phyloP scores from a whole-genome alignment of 768 basidiomycete genomes.

The Neoboletus brunneissimus region DNA sequence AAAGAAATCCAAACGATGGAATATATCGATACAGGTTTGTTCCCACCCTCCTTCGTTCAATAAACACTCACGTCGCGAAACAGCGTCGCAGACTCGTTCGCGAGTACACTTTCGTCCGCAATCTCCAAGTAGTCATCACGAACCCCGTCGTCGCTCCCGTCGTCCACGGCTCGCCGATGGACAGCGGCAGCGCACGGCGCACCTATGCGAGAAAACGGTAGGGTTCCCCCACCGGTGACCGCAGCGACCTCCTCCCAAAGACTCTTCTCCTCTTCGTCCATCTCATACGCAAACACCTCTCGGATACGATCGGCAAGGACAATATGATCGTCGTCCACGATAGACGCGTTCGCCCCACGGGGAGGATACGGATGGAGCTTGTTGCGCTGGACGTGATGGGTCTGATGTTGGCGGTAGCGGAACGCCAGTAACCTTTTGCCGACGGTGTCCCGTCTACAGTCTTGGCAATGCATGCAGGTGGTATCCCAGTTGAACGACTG shows the following conservation, averaged over 20 bases:
- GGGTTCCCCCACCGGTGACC: slow-evolving; percentile 15
- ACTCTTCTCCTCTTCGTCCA: slow-evolving; percentile 27
- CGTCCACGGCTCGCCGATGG: background rate
- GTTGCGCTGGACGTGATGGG: slow-evolving; percentile 5
- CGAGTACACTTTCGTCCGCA: slow-evolving; percentile 17
- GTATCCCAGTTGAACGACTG: slow-evolving; percentile 21
- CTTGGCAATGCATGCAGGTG: slow-evolving; percentile 27
- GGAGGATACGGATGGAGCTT: background rate
- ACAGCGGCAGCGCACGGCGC: slow-evolving; percentile 8
- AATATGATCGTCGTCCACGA: slow-evolving; percentile 4
- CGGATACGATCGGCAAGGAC: slow-evolving; percentile 10
- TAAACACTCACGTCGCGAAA: slow-evolving; percentile 25
- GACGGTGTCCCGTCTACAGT: slow-evolving; percentile 28
- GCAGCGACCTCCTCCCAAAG: slow-evolving; percentile 31
- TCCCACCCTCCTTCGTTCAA: slow-evolving; percentile 2
- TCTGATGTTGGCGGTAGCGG: slow-evolving; percentile 15
- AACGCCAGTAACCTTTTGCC: slow-evolving; percentile 25
- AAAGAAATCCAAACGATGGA: background rate
- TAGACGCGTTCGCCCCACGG: background rate
- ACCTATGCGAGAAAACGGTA: slow-evolving; percentile 17
- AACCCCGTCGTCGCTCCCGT: background rate
- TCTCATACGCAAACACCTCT: slow-evolving; percentile 18
- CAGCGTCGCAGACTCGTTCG: slow-evolving; percentile 15
- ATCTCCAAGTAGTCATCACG: slow-evolving; percentile 14
- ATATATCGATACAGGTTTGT: slow-evolving; percentile 11